Percentiles rank a stretch among this genome's conserved stretches.
Conservation (phyloP, 345 rosid species). For the Jatropha curcas region DNA sequence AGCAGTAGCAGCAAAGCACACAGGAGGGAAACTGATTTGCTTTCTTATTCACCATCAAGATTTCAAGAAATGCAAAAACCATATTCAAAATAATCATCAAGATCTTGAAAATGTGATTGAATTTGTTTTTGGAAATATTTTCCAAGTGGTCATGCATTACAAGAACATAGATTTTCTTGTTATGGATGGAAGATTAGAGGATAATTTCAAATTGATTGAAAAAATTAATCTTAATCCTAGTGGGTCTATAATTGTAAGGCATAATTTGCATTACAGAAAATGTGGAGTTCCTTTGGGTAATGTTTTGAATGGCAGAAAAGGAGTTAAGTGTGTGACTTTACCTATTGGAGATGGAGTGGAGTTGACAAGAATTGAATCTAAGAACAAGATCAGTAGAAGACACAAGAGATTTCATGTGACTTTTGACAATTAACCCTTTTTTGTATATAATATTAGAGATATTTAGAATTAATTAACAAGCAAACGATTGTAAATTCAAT, state of each 20-base stretch:
- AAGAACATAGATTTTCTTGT: slow-evolving; percentile 17
- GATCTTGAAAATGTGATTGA: slow-evolving; percentile 20
- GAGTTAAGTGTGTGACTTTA: slow-evolving; percentile 13
- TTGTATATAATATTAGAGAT: no score
- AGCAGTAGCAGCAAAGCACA: slow-evolving; percentile 28
- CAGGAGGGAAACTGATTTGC: slow-evolving; percentile 19
- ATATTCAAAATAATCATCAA: neutral
- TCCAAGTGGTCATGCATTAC: neutral
- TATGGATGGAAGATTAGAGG: slow-evolving; percentile 16
- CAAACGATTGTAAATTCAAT: no score
- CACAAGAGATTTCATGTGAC: slow-evolving; percentile 23
- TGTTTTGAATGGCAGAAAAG: neutral
- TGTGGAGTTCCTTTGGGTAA: neutral
- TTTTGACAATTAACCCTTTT: slow-evolving; percentile 3
- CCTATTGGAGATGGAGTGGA: slow-evolving; percentile 26
- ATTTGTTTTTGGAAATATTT: slow-evolving; percentile 2
- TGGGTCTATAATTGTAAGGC: slow-evolving; percentile 13
- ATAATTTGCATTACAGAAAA: neutral
- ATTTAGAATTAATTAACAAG: no score
- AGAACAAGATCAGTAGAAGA: neutral
- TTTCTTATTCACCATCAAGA: neutral
- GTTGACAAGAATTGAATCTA: slow-evolving; percentile 14
- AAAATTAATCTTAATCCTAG: slow-evolving; percentile 8
- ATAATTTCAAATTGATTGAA: neutral
- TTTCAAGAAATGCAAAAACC: neutral